Evolutionary conservation across 2,329 filamentous ascomycete genomes (phyloP).

Genomic region (Daldinia sp.): DNA sequence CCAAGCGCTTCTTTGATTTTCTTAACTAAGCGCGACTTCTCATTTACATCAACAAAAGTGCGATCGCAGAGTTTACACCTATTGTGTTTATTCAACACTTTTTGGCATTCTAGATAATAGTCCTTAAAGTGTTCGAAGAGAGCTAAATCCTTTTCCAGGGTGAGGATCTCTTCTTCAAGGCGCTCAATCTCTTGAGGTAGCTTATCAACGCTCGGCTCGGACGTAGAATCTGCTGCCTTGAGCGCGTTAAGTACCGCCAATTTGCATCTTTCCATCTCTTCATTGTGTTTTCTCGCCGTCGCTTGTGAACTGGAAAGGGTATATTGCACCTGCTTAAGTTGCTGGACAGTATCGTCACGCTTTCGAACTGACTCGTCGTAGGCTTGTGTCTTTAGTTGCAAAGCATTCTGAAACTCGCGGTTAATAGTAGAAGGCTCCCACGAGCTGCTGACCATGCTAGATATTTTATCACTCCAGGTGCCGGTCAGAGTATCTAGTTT

Average conservation of each 20-base stretch:
- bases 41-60: constrained; percentile 68
- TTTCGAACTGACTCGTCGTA: constrained; percentile 72
- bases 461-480: constrained; percentile 77
- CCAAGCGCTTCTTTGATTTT: constrained; percentile 72
- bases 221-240: constrained; percentile 50
- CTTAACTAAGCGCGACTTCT: constrained; percentile 69
- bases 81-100: constrained; percentile 71
- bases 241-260: constrained; percentile 62
- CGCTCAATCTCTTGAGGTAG: constrained; percentile 60
- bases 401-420: constrained; percentile 68
- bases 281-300: constrained; percentile 69
- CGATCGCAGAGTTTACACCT: constrained; percentile 81
- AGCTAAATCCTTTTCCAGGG: constrained; percentile 72
- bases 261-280: constrained; percentile 69
- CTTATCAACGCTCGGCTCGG: constrained; percentile 60
- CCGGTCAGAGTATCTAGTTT: constrained; percentile 79
- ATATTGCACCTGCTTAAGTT: constrained; percentile 79
- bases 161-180: constrained; percentile 63
- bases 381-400: constrained; percentile 64
- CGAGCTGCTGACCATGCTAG: constrained; percentile 65
- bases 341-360: constrained; percentile 74
- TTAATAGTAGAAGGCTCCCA: constrained; percentile 80
- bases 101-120: constrained; percentile 75
- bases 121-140: constrained; percentile 73
- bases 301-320: constrained; percentile 71